These are phyloP conservation scores for Physaria fendleri DNA, from an alignment of 345 rosid genomes.

Conservation along the genomic window DNA sequence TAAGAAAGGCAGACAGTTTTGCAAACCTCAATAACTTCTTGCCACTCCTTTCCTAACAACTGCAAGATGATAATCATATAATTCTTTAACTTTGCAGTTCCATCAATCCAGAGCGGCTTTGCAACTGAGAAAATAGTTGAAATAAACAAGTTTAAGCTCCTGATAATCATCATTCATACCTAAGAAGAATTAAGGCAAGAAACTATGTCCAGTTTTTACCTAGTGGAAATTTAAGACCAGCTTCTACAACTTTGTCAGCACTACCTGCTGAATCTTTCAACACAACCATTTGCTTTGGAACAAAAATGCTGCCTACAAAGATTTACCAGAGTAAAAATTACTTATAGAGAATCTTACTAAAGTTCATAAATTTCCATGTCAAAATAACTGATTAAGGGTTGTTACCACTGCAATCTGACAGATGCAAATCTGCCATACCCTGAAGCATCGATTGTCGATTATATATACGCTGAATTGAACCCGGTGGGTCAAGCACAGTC, in stretches of 20 bases:
- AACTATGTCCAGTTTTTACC: conserved; percentile 34
- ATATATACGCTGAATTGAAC: conserved; percentile 56
- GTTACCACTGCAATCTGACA: conserved; percentile 57
- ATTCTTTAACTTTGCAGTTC: conserved; percentile 66
- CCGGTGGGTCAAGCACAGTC: conserved; percentile 78
- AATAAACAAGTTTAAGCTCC: not conserved
- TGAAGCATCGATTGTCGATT: conserved; percentile 94
- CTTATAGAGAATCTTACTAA: not conserved
- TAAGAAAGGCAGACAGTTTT: not conserved
- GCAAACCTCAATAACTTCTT: conserved; percentile 67
- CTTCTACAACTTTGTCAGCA: conserved; percentile 50
- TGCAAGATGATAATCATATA: conserved; percentile 34
- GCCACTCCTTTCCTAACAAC: conserved; percentile 82
- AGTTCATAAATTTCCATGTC: not conserved
- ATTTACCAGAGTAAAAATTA: conserved; percentile 13
- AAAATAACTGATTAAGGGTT: not conserved
- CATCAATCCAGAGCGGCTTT: conserved; percentile 89
- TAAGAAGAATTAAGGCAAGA: not conserved
- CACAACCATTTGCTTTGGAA: conserved; percentile 77
- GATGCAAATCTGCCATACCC: conserved; percentile 62
- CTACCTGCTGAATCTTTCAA: conserved; percentile 55
- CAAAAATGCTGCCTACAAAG: conserved; percentile 55
- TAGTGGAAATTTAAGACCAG: conserved; percentile 75
- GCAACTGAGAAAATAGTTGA: conserved; percentile 51
- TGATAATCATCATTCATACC: not conserved